Base-by-base conservation (phyloP, 1,284 basidiomycete genomes). In the Boletus nobilissimus region DNA sequence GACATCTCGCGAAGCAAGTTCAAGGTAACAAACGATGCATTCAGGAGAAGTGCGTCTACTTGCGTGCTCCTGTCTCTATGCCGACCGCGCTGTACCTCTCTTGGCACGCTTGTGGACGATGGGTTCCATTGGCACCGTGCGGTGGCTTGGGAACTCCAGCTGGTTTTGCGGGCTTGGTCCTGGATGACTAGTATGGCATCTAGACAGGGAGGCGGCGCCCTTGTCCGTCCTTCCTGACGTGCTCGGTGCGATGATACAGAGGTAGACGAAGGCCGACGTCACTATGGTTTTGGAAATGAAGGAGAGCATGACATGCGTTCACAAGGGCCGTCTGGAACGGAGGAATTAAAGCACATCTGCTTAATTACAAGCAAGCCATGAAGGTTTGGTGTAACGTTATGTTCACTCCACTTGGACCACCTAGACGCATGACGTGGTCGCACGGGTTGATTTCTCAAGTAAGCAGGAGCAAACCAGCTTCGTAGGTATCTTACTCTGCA, bases 1-100 rank as follows among this genome's bases (percentile, higher is more conserved):
- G 91, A 83, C 88, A 90, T 57, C 88, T 95, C 26, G 92, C 92
- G 13, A 90, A 90, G 84, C 87, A 88, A 73, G 88, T 83, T 19
- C 86, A 66, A 89, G 90, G 84, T 84, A 76, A 87, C 86, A 75
- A 87, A 85, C 74, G 81, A 81, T n/a, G 19, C 66, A 67, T 26
- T 60, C 57, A 6, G 88, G 86, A 43, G 87, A 85, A 36, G 81
- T 85, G 46, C 86, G 9, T 38, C 43, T 64, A 46, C 77, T 2
- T 7, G 43, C n/a, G 26, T 32, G 6, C 8, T 54, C 40, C 68
- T 69, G 36, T 36, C 69, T 51, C 36, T 63, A 14, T 36, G 18
- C 36, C 60, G 18, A 36, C 26, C 60, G 22, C 60, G 19, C 16
- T 22, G 40, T 62, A 24, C 60, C 32, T 26, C 29, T 8, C n/a